A percentile compares a stretch with the other conserved stretches of the same genome.
Evolutionary conservation across 768 basidiomycete species (phyloP).

Genomic region (Phlebiopsis gigantea): DNA sequence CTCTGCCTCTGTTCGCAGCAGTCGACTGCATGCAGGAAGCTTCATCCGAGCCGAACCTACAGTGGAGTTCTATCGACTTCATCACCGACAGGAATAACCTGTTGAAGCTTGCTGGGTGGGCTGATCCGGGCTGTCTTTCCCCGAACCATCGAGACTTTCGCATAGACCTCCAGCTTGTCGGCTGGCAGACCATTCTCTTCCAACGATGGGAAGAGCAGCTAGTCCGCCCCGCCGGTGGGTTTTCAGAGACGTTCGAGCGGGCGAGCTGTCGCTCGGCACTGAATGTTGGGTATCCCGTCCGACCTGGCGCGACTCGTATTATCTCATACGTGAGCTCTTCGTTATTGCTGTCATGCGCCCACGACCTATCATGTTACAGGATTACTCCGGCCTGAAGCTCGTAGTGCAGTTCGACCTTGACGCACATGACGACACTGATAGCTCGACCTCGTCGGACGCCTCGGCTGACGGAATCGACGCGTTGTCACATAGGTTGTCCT

Average conservation of each 20-base stretch:
- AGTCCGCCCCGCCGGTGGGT: conserved; percentile 28
- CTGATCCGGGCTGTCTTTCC: not conserved
- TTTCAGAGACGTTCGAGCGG: conserved; percentile 55
- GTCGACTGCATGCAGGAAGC: conserved; percentile 35
- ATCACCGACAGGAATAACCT: conserved; percentile 60
- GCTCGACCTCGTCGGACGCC: conserved; percentile 14
- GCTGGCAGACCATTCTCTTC: conserved; percentile 52
- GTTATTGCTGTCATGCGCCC: not conserved
- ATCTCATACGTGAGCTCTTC: conserved; percentile 21
- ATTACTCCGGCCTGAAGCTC: conserved; percentile 51
- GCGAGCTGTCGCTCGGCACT: conserved; percentile 14
- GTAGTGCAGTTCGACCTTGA: conserved; percentile 58
- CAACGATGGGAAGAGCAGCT: conserved; percentile 45
- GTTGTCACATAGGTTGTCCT: conserved; percentile 7
- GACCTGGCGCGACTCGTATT: conserved; percentile 13
- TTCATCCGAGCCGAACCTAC: conserved; percentile 23
- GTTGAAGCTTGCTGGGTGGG: conserved; percentile 5
- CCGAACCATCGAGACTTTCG: conserved; percentile 38
- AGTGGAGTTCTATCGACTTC: conserved; percentile 35
- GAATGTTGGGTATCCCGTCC: conserved; percentile 10
- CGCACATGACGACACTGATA: not conserved
- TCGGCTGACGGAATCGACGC: conserved; percentile 11
- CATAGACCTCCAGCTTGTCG: conserved; percentile 66
- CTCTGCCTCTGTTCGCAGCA: conserved; percentile 56
- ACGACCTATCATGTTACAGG: conserved; percentile 29